phyloP scores from a whole-genome alignment of 2,329 filamentous ascomycete species.

The Arachnomyces sp. region DNA sequence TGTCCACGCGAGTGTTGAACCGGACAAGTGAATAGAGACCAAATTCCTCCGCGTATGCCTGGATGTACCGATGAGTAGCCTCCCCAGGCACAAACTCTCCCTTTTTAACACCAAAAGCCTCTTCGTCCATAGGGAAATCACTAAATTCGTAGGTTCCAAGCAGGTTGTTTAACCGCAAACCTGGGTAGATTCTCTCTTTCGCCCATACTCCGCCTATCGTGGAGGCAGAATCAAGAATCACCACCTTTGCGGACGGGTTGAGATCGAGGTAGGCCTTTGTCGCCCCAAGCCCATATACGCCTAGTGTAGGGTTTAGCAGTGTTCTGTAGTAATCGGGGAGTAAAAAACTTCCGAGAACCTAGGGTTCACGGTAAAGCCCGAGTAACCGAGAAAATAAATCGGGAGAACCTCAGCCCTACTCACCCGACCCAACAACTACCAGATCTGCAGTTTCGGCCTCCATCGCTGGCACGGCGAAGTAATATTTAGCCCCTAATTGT shows the following conservation, averaged over 20 bases:
- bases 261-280: constrained; percentile 55
- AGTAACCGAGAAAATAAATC: not conserved
- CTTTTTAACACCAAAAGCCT: constrained; percentile 40
- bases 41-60: constrained; percentile 47
- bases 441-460: constrained; percentile 19
- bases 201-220: constrained; percentile 64
- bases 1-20: constrained; percentile 42
- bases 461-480: too few relatives aligned
- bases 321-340: not conserved
- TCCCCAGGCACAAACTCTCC: constrained; percentile 53
- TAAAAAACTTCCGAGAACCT: too few relatives aligned
- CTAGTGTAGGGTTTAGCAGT: constrained; percentile 18
- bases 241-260: constrained; percentile 49
- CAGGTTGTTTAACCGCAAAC: constrained; percentile 66
- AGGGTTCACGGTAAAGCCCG: too few relatives aligned
- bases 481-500: too few relatives aligned
- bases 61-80: constrained; percentile 50
- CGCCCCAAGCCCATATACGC: constrained; percentile 50
- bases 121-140: constrained; percentile 60
- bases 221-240: constrained; percentile 49
- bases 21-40: constrained; percentile 40
- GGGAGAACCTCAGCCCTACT: constrained; percentile 15
- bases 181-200: constrained; percentile 55
- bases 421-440: constrained; percentile 43
- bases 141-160: constrained; percentile 64